phyloP scores from a whole-genome alignment of 1,139 yeast genomes.

The Magnusiomyces ingens region DNA sequence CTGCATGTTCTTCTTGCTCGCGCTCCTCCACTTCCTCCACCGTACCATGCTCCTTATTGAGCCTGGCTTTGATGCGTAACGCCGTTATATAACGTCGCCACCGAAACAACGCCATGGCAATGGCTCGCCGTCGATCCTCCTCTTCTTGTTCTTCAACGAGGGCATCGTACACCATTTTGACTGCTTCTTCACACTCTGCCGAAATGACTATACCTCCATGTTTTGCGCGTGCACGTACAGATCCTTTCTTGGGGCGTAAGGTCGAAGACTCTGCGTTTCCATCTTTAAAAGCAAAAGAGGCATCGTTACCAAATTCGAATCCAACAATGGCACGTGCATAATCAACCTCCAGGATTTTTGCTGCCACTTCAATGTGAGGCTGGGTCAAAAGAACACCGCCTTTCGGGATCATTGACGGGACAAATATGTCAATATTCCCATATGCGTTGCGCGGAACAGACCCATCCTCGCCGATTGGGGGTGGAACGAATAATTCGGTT shows the following conservation, averaged over 20 bases:
- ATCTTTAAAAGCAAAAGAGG: slow-evolving; percentile 1
- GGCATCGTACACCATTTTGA: slow-evolving; percentile 49
- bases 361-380: slow-evolving; percentile 59
- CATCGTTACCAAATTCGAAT: slow-evolving; percentile 53
- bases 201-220: slow-evolving; percentile 77
- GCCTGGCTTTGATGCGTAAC: slow-evolving; percentile 60
- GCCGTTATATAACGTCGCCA: slow-evolving; percentile 75
- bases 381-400: slow-evolving; percentile 63
- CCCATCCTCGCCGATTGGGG: slow-evolving; percentile 54
- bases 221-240: slow-evolving; percentile 48
- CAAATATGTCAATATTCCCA: slow-evolving; percentile 78
- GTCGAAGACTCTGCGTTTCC: slow-evolving; percentile 12
- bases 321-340: slow-evolving; percentile 85
- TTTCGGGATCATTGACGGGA: slow-evolving; percentile 71
- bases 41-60: slow-evolving; percentile 61
- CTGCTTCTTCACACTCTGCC: slow-evolving; percentile 57
- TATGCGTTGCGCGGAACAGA: slow-evolving; percentile 64
- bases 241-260: slow-evolving; percentile 28
- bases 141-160: slow-evolving; percentile 50
- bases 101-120: slow-evolving; percentile 49
- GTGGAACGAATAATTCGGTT: slow-evolving; percentile 64
- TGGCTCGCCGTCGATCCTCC: slow-evolving; percentile 40
- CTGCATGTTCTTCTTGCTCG: slow-evolving; percentile 9
- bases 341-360: slow-evolving; percentile 60
- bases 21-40: slow-evolving; percentile 28